A percentile compares a stretch with the other conserved stretches of the same genome.
phyloP scores from a whole-genome alignment of 305 asterid species.

The Solanum hybrid region DNA sequence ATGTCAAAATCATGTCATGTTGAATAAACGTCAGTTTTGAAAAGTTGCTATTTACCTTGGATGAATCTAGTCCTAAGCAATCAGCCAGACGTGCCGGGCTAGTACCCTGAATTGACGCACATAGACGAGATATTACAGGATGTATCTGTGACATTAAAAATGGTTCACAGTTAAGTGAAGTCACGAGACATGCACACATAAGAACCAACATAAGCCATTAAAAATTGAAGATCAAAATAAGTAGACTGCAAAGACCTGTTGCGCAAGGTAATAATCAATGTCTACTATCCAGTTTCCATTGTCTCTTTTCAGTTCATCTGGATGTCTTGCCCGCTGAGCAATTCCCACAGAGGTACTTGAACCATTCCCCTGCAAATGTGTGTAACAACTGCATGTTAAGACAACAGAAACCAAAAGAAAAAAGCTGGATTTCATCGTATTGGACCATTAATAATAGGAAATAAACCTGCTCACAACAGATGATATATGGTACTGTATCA shows the following conservation, averaged over 20 bases:
- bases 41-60: slow-evolving; percentile 48
- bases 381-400: slow-evolving; percentile 8
- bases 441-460: neutral
- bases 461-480: slow-evolving; percentile 88
- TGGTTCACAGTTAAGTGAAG: slow-evolving; percentile 16
- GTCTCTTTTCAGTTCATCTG: slow-evolving; percentile 82
- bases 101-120: slow-evolving; percentile 97
- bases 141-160: slow-evolving; percentile 59
- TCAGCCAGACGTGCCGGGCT: slow-evolving; percentile 97
- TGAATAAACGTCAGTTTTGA: neutral
- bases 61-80: slow-evolving; percentile 93
- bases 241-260: slow-evolving; percentile 50
- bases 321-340: slow-evolving; percentile 98
- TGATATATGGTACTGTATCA: slow-evolving; percentile 88
- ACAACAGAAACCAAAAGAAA: neutral
- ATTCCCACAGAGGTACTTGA: slow-evolving; percentile 63
- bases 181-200: slow-evolving; percentile 6
- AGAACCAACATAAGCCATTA: slow-evolving; percentile 7
- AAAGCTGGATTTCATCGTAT: neutral
- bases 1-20: neutral
- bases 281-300: slow-evolving; percentile 79
- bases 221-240: slow-evolving; percentile 5
- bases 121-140: slow-evolving; percentile 96
- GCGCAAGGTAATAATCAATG: slow-evolving; percentile 94
- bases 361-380: slow-evolving; percentile 52